A percentile compares a stretch with the other conserved stretches of the same genome.
Evolutionary conservation across 805 yeast species (phyloP).

Genomic region (Candida michaelii): DNA sequence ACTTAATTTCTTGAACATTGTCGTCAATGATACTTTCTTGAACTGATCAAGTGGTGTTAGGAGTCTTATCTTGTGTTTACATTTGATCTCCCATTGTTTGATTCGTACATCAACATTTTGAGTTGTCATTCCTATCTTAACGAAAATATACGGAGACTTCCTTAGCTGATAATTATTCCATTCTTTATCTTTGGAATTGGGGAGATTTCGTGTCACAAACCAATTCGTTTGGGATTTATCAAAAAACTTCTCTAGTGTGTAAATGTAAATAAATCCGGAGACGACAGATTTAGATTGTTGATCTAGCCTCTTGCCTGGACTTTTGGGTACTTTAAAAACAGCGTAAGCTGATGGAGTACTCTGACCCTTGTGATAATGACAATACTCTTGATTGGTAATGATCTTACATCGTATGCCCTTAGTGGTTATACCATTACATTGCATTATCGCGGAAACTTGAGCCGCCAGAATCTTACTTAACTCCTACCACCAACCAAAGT

Average conservation of each 20-base stretch:
- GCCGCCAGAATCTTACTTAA: too few species aligned
- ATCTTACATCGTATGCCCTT: conserved; percentile 43
- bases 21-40: not conserved
- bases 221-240: conserved; percentile 20
- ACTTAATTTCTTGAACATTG: conserved; percentile 8
- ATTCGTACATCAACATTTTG: conserved; percentile 42
- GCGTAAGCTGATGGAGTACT: too few species aligned
- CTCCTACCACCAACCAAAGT: not conserved
- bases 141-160: conserved; percentile 36
- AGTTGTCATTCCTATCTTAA: conserved; percentile 57
- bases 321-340: too few species aligned
- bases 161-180: conserved; percentile 38
- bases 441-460: conserved; percentile 14
- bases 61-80: conserved; percentile 45
- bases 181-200: conserved; percentile 22
- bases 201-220: conserved; percentile 36
- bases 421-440: conserved; percentile 43
- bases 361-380: conserved; percentile 30
- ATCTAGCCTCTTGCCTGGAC: too few species aligned
- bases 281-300: too few species aligned
- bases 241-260: conserved; percentile 45
- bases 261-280: conserved; percentile 55
- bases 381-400: conserved; percentile 21
- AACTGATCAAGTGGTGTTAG: conserved; percentile 31
- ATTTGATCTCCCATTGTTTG: conserved; percentile 53